Evolutionary conservation across 2,329 filamentous ascomycete species (phyloP), one percentile per base, ranked within the genome.

Genomic region (Bipolaris cookei): DNA sequence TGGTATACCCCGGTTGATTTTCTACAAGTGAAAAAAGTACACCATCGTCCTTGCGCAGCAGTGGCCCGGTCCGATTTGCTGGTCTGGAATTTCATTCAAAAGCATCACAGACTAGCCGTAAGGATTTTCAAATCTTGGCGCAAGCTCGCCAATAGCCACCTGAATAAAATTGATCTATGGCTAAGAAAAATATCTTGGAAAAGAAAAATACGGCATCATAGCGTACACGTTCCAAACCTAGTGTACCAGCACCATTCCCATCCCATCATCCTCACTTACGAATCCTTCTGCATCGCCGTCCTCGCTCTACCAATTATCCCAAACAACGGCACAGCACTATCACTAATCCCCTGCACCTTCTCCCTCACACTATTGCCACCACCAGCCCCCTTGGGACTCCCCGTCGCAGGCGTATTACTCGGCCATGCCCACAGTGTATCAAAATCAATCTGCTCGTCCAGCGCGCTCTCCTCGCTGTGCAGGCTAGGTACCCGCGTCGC

Each of bases 341-440:
- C 52, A 14, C 52, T 55, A 5, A 55, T 55, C 13, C 39, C 52
- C 16, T 55, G 75, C 16, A 77, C 72, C 13, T 60, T 64, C 44
- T 73, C 72, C 48, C 66, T 72, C 20, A 48, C 21, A 25, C 45
- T 32, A 21, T 11, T 32, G 2, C 14, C 25, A 14, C 61, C 63
- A 7, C 45, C 62, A 50, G 47, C 49, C 2, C 32, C 32, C 35
- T 42, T 54, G 20, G 74, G 74, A 47, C 66, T 72, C 11, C 68
- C 73, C 48, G 69, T 62, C 4, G 68, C 72, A 25, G 72, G 71
- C 34, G 73, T 72, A 30, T 72, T 72, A 46, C 64, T 73, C 21
- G 76, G 76, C 77, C 76, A 78, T 5, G 70, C 71, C 77, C 76
- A 79, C 23, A 79, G 51, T 11, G 75, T 70, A 59, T 78, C 77